phyloP scores from a whole-genome alignment of 2,329 filamentous ascomycete genomes.

The Talaromyces piceae region DNA sequence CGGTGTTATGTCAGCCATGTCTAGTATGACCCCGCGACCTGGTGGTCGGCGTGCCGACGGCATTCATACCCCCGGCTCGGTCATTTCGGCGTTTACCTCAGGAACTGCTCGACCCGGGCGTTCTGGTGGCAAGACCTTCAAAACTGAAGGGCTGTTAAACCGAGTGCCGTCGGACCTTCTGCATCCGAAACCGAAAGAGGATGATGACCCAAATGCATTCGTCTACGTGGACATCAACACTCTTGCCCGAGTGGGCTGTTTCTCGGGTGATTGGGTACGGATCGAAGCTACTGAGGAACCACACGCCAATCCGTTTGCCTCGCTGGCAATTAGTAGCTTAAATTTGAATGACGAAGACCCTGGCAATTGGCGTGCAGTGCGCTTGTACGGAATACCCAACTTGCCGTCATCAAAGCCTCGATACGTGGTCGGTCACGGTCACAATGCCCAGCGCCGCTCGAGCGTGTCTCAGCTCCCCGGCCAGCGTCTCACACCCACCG shows the following conservation, averaged over 20 bases:
- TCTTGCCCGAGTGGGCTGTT: slow-evolving; percentile 84
- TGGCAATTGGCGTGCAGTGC: slow-evolving; percentile 75
- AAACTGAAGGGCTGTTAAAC: slow-evolving; percentile 67
- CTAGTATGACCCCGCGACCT: slow-evolving; percentile 73
- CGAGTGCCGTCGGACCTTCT: slow-evolving; percentile 69
- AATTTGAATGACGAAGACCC: slow-evolving; percentile 46
- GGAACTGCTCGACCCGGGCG: slow-evolving; percentile 70
- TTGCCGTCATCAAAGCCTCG: slow-evolving; percentile 47
- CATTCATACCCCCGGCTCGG: slow-evolving; percentile 73
- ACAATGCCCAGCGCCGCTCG: slow-evolving; percentile 41
- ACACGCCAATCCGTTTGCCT: slow-evolving; percentile 47
- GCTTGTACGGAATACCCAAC: slow-evolving; percentile 79
- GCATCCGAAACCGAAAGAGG: slow-evolving; percentile 72
- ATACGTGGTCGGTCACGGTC: slow-evolving; percentile 49
- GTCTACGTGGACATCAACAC: slow-evolving; percentile 86
- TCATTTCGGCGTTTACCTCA: slow-evolving; percentile 81
- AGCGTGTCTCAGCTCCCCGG: slow-evolving; percentile 47
- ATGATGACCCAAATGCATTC: slow-evolving; percentile 80
- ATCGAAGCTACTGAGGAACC: slow-evolving; percentile 72
- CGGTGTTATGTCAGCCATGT: slow-evolving; percentile 71
- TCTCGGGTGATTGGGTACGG: slow-evolving; percentile 94
- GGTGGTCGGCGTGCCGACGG: slow-evolving; percentile 64
- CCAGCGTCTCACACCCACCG: slow-evolving; percentile 47
- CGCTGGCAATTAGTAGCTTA: slow-evolving; percentile 53
- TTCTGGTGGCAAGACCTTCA: slow-evolving; percentile 72